Conservation (phyloP, 345 rosid genomes). For the Clausena lansium region DNA sequence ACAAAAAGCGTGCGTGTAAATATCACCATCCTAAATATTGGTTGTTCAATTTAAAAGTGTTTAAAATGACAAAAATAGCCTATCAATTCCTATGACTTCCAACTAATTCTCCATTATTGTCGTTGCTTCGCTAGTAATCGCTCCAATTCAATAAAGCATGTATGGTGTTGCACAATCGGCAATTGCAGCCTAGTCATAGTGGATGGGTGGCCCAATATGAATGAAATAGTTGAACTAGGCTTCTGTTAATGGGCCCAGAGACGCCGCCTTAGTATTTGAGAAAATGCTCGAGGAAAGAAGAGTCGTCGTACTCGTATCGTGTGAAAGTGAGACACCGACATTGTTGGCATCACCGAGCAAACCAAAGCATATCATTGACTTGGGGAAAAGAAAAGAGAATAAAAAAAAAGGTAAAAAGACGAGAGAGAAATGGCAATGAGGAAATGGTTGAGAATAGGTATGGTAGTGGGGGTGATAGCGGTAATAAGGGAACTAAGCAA, state of each 20-base stretch:
- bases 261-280: background rate
- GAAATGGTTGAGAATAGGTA: conserved; percentile 54
- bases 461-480: conserved; percentile 31
- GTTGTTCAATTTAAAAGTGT: too few relatives aligned
- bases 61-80: too few relatives aligned
- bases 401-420: background rate
- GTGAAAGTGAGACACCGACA: background rate
- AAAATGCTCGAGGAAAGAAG: background rate
- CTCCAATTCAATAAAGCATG: too few relatives aligned
- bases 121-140: too few relatives aligned
- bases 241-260: background rate
- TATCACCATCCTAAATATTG: too few relatives aligned
- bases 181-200: too few relatives aligned
- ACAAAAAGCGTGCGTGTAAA: too few relatives aligned
- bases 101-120: too few relatives aligned
- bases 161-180: too few relatives aligned
- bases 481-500: conserved; percentile 36
- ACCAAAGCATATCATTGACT: background rate
- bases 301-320: background rate
- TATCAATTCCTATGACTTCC: too few relatives aligned
- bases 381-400: background rate
- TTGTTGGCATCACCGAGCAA: too few relatives aligned
- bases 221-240: too few relatives aligned
- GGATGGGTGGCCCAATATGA: background rate
- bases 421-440: conserved; percentile 23